Conservation (phyloP, 2,329 filamentous ascomycete genomes). For the Lasiodiplodia sp. region DNA sequence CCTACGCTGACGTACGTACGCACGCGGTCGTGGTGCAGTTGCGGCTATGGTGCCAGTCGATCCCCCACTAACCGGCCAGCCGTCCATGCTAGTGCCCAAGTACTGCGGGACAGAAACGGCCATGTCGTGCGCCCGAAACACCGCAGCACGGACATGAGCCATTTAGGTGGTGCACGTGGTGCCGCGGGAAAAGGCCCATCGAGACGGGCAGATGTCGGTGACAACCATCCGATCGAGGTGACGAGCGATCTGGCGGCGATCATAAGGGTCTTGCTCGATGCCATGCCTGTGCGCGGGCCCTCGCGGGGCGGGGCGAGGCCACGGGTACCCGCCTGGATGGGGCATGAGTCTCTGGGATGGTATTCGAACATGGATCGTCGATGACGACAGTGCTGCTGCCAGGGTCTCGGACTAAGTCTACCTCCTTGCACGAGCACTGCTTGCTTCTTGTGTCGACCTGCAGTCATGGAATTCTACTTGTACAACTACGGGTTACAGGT, state of each 20-base stretch:
- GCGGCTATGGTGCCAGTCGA: background rate
- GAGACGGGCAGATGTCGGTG: conserved; percentile 1
- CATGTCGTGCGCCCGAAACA: background rate
- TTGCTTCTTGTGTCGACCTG: conserved; percentile 1
- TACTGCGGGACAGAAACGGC: conserved; percentile 13
- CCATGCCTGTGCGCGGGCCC: conserved; percentile 14
- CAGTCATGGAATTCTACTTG: background rate
- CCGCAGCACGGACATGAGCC: conserved; percentile 14
- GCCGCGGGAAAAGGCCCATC: background rate
- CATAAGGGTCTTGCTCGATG: conserved; percentile 22
- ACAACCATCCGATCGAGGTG: conserved; percentile 3
- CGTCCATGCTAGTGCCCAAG: background rate
- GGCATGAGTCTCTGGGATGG: background rate
- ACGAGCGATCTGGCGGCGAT: conserved; percentile 20
- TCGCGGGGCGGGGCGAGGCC: conserved; percentile 8
- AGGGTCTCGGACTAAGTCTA: background rate
- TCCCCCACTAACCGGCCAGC: background rate
- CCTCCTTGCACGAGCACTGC: background rate
- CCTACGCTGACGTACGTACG: conserved; percentile 12
- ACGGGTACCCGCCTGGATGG: background rate
- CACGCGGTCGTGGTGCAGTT: background rate
- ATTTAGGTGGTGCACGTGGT: conserved; percentile 16
- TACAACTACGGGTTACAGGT: conserved; percentile 16
- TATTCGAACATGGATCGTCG: conserved; percentile 16
- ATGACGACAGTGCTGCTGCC: conserved; percentile 4